Conservation (phyloP, 352 stramenopile species). For the Globisporangium uncinulatum region DNA sequence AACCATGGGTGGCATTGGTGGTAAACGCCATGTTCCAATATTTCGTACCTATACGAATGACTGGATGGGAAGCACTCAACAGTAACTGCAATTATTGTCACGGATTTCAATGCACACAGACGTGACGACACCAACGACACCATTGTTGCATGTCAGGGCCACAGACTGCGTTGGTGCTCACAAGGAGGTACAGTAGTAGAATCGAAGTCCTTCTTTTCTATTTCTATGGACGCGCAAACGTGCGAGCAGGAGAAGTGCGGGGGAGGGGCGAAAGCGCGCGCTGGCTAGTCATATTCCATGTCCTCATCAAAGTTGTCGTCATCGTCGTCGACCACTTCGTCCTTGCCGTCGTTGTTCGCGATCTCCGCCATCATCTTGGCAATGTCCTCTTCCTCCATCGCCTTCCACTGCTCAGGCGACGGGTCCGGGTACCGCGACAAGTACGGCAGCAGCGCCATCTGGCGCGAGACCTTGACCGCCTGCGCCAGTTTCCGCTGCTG, state of each 20-base stretch:
- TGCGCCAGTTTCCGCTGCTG: slow-evolving; percentile 77
- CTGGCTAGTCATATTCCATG: slow-evolving; percentile 53
- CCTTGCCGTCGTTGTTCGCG: slow-evolving; percentile 42
- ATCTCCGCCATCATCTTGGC: slow-evolving; percentile 47
- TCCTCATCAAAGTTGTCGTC: slow-evolving; percentile 59
- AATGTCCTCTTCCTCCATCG: slow-evolving; percentile 77
- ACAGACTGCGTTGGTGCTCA: slow-evolving; percentile 1
- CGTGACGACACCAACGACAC: no score
- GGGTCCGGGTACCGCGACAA: slow-evolving; percentile 77
- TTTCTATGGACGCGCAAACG: slow-evolving; percentile 11
- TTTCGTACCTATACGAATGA: slow-evolving; percentile 10
- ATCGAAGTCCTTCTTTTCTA: slow-evolving; percentile 14
- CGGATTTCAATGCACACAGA: background rate
- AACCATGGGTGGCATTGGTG: background rate
- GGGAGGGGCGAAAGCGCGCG: slow-evolving; percentile 20
- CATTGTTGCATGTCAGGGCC: background rate
- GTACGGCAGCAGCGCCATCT: slow-evolving; percentile 69
- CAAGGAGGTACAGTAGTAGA: slow-evolving; percentile 1
- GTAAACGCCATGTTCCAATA: background rate
- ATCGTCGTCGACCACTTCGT: slow-evolving; percentile 45
- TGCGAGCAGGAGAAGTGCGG: slow-evolving; percentile 19
- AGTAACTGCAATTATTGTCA: background rate
- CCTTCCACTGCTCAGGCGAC: slow-evolving; percentile 74
- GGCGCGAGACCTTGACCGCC: slow-evolving; percentile 73
- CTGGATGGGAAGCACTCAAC: background rate